Evolutionary conservation across 1,284 basidiomycete species (phyloP).

Genomic region (Tilletia setariae): DNA sequence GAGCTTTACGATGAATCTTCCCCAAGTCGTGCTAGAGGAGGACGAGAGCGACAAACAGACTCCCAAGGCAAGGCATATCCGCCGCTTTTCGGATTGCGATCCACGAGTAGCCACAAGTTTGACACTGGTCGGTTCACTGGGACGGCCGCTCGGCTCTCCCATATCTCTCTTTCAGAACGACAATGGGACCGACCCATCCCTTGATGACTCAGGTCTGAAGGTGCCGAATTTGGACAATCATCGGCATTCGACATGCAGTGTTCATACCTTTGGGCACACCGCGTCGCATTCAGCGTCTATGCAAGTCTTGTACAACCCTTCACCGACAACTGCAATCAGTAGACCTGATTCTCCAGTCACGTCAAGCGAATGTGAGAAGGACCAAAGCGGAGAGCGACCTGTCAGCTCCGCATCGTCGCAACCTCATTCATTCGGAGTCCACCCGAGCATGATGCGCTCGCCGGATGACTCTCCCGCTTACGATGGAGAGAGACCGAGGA

Average conservation of each 20-base stretch:
- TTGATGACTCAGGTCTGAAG: background rate
- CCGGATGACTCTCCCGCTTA: background rate
- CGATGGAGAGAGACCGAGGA: background rate
- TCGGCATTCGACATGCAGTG: background rate
- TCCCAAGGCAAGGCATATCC: background rate
- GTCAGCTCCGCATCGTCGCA: background rate
- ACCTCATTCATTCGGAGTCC: no score
- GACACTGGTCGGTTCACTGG: background rate
- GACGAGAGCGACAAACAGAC: background rate
- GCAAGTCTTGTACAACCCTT: background rate
- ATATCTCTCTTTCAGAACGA: background rate
- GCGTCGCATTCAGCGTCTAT: background rate
- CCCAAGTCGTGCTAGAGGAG: constrained; percentile 1
- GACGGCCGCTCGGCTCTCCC: constrained; percentile 4
- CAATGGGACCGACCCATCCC: background rate
- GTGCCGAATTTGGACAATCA: background rate
- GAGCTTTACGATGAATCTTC: background rate
- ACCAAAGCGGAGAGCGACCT: background rate
- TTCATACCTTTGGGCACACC: background rate
- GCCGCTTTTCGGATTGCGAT: background rate
- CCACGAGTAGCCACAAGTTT: background rate
- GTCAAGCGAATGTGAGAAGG: background rate
- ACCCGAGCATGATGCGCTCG: background rate
- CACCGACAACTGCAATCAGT: background rate
- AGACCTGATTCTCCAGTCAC: no score